These are phyloP conservation scores for Lotmaria passim DNA, from an alignment of 208 protist genomes.

Conservation along the genomic window DNA sequence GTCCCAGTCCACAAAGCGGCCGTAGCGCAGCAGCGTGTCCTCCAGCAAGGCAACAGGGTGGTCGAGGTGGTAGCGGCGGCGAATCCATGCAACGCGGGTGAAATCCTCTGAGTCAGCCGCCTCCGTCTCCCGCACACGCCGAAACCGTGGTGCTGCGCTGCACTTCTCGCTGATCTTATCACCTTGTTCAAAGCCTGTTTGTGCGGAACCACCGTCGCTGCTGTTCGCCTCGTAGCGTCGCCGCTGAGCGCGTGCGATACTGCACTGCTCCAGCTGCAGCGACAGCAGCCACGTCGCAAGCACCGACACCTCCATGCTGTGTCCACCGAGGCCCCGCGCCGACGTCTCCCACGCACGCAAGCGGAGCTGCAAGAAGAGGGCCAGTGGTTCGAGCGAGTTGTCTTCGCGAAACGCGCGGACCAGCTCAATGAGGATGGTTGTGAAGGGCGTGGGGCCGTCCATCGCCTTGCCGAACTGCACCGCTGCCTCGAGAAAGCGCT, in stretches of 20 bases:
- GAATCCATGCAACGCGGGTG: conserved; percentile 24
- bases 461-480: conserved; percentile 27
- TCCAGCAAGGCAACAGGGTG: conserved; percentile 28
- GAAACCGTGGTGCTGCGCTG: neutral
- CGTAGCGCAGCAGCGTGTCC: conserved; percentile 30
- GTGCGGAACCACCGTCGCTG: neutral
- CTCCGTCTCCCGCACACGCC: neutral
- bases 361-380: conserved; percentile 18
- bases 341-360: conserved; percentile 22
- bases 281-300: conserved; percentile 30
- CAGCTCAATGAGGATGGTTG: conserved; percentile 12
- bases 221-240: neutral
- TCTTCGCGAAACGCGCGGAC: conserved; percentile 18
- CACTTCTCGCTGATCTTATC: no score
- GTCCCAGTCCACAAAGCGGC: conserved; percentile 15
- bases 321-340: conserved; percentile 15
- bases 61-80: conserved; percentile 32
- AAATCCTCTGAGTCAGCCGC: conserved; percentile 6
- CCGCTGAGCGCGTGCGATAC: conserved; percentile 7
- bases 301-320: conserved; percentile 24
- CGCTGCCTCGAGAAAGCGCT: conserved; percentile 21
- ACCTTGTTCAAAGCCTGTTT: no score
- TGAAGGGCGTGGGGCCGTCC: conserved; percentile 12
- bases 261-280: conserved; percentile 26
- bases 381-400: conserved; percentile 21